A percentile compares a stretch with the other conserved stretches of the same genome.
Evolutionary conservation across 352 stramenopile genomes (phyloP).

Genomic region (Phytopythium montanum): DNA sequence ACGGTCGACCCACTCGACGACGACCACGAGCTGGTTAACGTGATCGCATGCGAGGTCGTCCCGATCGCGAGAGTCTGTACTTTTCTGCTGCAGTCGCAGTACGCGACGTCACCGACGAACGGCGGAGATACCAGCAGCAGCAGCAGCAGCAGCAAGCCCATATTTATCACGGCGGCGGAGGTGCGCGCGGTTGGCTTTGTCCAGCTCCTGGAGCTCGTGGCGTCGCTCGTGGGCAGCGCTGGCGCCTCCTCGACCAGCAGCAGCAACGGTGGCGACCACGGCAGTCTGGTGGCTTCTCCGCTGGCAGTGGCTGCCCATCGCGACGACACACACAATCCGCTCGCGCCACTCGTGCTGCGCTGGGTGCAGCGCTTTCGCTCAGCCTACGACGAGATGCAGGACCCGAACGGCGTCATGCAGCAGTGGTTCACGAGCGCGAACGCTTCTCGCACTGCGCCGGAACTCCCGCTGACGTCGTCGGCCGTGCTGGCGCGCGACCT

Average conservation of each 20-base stretch:
- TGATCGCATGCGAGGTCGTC: constrained; percentile 73
- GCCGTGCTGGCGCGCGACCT: constrained; percentile 58
- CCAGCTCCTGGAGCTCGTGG: constrained; percentile 18
- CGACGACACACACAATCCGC: neutral
- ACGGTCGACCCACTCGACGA: constrained; percentile 25
- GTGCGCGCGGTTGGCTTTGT: constrained; percentile 49
- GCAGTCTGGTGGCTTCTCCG: neutral
- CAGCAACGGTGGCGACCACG: constrained; percentile 8
- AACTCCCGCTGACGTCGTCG: constrained; percentile 26
- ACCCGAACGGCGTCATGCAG: constrained; percentile 56
- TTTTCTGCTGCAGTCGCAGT: constrained; percentile 55
- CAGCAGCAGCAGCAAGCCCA: constrained; percentile 39
- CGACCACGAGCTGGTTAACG: constrained; percentile 53
- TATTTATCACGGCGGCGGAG: constrained; percentile 53
- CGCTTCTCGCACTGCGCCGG: constrained; percentile 19
- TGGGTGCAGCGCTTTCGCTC: constrained; percentile 68
- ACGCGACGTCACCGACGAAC: no score
- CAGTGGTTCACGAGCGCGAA: constrained; percentile 80
- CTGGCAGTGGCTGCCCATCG: neutral
- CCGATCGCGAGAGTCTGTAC: constrained; percentile 65
- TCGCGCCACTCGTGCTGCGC: constrained; percentile 38
- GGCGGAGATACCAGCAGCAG: neutral
- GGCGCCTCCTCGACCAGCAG: neutral
- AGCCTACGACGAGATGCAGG: constrained; percentile 78
- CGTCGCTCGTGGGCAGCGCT: constrained; percentile 3